These are phyloP conservation scores for Ganoderma boninense DNA, from an alignment of 1,284 basidiomycete species.

Conservation along the genomic window DNA sequence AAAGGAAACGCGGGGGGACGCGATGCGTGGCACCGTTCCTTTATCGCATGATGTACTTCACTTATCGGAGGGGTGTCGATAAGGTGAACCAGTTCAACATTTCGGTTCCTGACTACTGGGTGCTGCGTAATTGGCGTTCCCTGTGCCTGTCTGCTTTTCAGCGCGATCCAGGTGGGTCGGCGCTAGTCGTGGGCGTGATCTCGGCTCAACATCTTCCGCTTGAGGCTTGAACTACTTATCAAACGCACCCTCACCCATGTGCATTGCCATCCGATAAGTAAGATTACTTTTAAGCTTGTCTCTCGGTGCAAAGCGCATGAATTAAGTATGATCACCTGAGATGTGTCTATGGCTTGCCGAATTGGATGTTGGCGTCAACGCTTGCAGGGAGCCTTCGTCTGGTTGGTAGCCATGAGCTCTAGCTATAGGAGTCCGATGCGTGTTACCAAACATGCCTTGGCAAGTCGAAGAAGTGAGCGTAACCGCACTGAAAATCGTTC, in stretches of 20 bases:
- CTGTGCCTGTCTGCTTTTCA: not conserved
- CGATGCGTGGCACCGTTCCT: not conserved
- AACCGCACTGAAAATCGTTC: not conserved
- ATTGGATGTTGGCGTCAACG: not conserved
- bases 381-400: not conserved
- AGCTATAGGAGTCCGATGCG: not conserved
- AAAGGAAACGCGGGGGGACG: conserved; percentile 21
- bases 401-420: not conserved
- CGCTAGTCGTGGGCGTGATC: not conserved
- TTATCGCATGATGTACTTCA: conserved; percentile 6
- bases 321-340: no score
- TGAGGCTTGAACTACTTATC: not conserved
- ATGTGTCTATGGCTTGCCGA: not conserved
- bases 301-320: no score
- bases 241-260: not conserved
- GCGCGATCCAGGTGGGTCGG: not conserved
- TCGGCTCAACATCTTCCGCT: not conserved
- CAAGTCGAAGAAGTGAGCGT: not conserved
- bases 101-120: not conserved
- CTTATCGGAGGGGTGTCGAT: conserved; percentile 5
- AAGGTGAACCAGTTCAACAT: conserved; percentile 2
- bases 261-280: no score
- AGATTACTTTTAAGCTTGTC: no score
- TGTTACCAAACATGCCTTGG: not conserved
- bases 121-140: not conserved